A percentile compares a stretch with the other conserved stretches of the same genome.
phyloP scores from a whole-genome alignment of 306 rosid species.

The Abrus precatorius region DNA sequence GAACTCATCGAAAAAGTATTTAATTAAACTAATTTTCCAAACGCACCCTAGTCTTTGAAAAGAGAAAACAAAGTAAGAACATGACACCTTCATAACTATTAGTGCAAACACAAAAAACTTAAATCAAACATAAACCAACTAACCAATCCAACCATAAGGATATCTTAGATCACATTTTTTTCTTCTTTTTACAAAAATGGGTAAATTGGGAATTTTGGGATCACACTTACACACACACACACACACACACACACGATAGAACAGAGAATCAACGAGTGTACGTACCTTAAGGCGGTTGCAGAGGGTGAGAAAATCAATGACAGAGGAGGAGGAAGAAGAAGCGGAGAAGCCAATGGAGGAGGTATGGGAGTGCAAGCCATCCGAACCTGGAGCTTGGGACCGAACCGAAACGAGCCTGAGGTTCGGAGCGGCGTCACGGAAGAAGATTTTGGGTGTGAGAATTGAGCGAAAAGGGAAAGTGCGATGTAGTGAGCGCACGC shows the following conservation, averaged over 20 bases:
- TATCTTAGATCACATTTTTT: background rate
- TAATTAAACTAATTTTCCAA: no score
- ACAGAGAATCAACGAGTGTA: background rate
- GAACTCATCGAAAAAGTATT: no score
- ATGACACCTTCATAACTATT: background rate
- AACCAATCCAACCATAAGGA: constrained; percentile 6
- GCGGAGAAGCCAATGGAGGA: constrained; percentile 51
- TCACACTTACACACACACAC: background rate
- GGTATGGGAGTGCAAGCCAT: constrained; percentile 46
- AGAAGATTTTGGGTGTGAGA: constrained; percentile 44
- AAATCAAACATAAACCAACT: background rate
- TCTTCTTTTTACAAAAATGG: background rate
- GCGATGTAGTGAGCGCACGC: constrained; percentile 55
- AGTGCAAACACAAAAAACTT: background rate
- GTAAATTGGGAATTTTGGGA: constrained; percentile 23
- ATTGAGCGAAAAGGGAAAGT: constrained; percentile 47
- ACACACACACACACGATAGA: background rate
- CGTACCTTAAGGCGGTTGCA: constrained; percentile 82
- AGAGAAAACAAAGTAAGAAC: background rate
- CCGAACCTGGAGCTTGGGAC: constrained; percentile 56
- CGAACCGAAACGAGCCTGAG: constrained; percentile 66
- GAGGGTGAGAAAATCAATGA: constrained; percentile 90
- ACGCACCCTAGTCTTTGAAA: no score
- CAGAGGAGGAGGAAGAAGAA: constrained; percentile 59
- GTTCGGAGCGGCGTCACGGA: constrained; percentile 35